Percentiles rank a stretch among this genome's conserved stretches.
These are phyloP conservation scores for Ustilago bromivora DNA, from an alignment of 1,284 basidiomycete species.

Conservation along the genomic window DNA sequence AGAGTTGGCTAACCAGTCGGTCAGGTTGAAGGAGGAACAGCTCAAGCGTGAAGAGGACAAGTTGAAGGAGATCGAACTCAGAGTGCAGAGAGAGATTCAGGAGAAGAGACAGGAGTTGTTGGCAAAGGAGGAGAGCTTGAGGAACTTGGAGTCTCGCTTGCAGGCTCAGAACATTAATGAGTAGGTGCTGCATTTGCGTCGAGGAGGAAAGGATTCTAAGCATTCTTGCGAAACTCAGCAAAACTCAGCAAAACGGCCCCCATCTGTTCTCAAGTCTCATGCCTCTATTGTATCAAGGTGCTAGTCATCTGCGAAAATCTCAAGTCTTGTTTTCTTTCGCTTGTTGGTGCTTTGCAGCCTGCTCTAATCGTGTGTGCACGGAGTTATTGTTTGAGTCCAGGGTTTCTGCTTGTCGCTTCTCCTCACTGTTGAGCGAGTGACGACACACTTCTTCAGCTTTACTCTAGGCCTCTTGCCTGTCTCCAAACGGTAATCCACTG, in stretches of 20 bases:
- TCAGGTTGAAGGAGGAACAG: conserved; percentile 98
- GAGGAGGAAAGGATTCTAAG: background rate
- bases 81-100: conserved; percentile 97
- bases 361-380: background rate
- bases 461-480: conserved; percentile 72
- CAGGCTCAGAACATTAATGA: conserved; percentile 73
- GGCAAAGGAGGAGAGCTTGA: conserved; percentile 72
- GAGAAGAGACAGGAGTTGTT: conserved; percentile 95
- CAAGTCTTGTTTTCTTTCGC: background rate
- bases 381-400: too few species aligned
- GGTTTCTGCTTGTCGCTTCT: too few species aligned
- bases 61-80: conserved; percentile 97
- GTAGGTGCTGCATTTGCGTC: conserved; percentile 5
- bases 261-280: background rate
- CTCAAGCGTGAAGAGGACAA: conserved; percentile 84
- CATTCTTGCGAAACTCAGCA: background rate
- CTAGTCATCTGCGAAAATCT: conserved; percentile 12
- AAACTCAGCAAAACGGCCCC: background rate
- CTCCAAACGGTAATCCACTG: conserved; percentile 87
- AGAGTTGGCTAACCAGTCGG: conserved; percentile 94
- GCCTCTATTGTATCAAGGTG: background rate
- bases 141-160: conserved; percentile 88
- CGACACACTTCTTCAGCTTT: background rate
- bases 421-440: too few species aligned
- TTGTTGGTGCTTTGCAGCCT: background rate